phyloP scores from a whole-genome alignment of 2,329 filamentous ascomycete species.

The Diaporthe sp. region DNA sequence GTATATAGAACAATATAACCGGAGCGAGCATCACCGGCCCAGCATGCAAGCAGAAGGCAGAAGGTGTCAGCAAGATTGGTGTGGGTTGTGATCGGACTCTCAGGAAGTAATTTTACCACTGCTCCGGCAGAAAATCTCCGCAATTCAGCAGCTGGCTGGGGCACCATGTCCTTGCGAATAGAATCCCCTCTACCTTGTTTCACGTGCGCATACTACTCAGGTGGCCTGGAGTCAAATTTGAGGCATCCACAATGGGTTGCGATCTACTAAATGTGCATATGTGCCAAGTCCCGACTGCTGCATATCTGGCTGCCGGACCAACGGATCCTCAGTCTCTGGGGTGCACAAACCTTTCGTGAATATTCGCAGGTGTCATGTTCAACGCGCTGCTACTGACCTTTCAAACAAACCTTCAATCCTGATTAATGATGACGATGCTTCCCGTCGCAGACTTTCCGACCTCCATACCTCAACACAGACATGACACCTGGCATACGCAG shows the following conservation, averaged over 20 bases:
- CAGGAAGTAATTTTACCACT: background rate
- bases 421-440: background rate
- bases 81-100: background rate
- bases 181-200: background rate
- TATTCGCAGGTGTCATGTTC: background rate
- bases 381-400: too few species aligned
- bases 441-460: background rate
- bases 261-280: background rate
- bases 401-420: background rate
- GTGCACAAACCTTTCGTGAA: background rate
- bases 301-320: background rate
- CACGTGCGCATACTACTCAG: background rate
- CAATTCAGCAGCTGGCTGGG: background rate
- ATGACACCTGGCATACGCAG: background rate
- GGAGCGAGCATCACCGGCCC: constrained; percentile 2
- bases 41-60: background rate
- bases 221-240: background rate
- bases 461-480: background rate
- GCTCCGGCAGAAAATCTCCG: background rate
- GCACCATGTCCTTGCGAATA: background rate
- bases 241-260: background rate
- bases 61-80: background rate
- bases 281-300: background rate
- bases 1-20: background rate
- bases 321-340: background rate